These are phyloP conservation scores for Cercospora janseana DNA, from an alignment of 2,329 filamentous ascomycete genomes.

Conservation along the genomic window DNA sequence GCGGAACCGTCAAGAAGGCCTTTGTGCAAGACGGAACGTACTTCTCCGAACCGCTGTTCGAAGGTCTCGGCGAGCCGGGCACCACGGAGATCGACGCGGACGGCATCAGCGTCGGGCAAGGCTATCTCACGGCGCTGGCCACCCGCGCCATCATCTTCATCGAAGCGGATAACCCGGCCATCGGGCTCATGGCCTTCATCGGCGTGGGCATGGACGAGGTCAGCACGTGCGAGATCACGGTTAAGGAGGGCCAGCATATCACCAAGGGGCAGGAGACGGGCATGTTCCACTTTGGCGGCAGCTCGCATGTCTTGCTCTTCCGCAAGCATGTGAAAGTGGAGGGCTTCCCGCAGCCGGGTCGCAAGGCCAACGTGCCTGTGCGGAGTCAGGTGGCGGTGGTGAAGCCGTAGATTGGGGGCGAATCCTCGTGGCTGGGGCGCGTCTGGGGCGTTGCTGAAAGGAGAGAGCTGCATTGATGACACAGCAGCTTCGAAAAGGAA, in stretches of 20 bases:
- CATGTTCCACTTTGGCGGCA: conserved; percentile 81
- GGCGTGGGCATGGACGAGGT: conserved; percentile 77
- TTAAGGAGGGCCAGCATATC: conserved; percentile 63
- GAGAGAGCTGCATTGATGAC: neutral
- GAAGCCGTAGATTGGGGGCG: conserved; percentile 46
- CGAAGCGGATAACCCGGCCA: conserved; percentile 63
- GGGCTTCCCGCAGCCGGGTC: conserved; percentile 36
- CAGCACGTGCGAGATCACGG: conserved; percentile 64
- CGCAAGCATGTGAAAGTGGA: conserved; percentile 52
- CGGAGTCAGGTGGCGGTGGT: conserved; percentile 39
- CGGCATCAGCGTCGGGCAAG: conserved; percentile 53
- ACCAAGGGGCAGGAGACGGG: conserved; percentile 70
- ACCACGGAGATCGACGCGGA: conserved; percentile 43
- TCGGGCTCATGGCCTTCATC: conserved; percentile 69
- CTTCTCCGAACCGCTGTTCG: conserved; percentile 60
- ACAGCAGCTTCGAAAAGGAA: neutral
- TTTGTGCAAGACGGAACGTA: conserved; percentile 65
- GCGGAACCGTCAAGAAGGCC: conserved; percentile 58
- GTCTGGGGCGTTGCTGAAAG: neutral
- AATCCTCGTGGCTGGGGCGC: neutral
- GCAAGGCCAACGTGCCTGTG: conserved; percentile 41
- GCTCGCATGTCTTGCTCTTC: conserved; percentile 68
- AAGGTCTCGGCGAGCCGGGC: conserved; percentile 43
- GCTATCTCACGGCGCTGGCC: conserved; percentile 66
- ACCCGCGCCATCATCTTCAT: conserved; percentile 69